Percentiles rank a stretch among this genome's conserved stretches.
Conservation (phyloP, 2,329 filamentous ascomycete species). For the Aureobasidium sp. region DNA sequence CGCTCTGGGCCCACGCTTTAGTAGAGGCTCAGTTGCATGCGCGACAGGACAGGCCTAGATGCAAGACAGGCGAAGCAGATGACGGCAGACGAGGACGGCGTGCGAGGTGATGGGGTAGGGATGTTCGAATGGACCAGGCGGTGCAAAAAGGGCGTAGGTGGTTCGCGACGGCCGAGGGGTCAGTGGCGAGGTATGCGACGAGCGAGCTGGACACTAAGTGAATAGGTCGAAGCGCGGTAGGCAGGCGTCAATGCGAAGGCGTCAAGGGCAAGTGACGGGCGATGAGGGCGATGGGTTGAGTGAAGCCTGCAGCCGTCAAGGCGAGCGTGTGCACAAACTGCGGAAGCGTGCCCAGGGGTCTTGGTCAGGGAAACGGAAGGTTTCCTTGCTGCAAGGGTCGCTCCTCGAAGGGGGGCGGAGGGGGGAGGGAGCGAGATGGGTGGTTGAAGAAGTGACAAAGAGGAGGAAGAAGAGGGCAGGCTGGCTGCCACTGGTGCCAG, state of each 20-base stretch:
- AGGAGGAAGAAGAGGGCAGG: background rate
- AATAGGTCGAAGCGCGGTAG: slow-evolving; percentile 25
- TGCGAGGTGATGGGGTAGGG: background rate
- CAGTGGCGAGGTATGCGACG: slow-evolving; percentile 15
- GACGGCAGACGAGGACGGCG: background rate
- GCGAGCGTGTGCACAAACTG: background rate
- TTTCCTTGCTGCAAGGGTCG: background rate
- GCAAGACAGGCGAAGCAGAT: background rate
- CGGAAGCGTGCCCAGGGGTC: background rate
- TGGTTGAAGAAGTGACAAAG: background rate
- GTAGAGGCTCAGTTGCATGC: slow-evolving; percentile 15
- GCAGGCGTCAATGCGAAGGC: background rate
- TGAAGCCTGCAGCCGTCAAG: background rate
- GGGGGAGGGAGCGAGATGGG: background rate
- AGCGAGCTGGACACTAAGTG: slow-evolving; percentile 22
- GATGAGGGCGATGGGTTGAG: background rate
- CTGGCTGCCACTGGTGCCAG: background rate
- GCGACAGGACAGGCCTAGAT: background rate
- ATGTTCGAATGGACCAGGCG: background rate
- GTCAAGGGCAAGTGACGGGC: background rate
- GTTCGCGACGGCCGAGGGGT: background rate
- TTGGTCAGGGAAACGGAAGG: background rate
- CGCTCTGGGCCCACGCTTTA: slow-evolving; percentile 14
- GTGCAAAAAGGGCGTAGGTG: slow-evolving; percentile 6
- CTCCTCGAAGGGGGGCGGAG: background rate